Evolutionary conservation across 768 basidiomycete species (phyloP).

Genomic region (Amanita subjunquillea): DNA sequence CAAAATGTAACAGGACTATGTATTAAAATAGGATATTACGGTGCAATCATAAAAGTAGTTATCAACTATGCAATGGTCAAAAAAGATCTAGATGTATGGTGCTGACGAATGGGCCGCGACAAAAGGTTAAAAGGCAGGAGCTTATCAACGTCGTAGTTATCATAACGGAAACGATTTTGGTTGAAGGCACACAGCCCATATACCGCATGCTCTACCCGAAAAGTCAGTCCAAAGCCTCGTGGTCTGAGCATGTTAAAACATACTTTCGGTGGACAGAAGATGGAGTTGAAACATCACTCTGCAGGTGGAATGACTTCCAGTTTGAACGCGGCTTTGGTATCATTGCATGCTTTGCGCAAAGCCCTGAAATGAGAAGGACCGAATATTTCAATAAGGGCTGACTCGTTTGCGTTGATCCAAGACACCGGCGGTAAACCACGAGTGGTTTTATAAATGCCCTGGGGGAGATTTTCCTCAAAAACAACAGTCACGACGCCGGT

Average conservation of each 20-base stretch:
- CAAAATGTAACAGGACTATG: background rate
- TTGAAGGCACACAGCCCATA: background rate
- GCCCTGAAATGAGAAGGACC: slow-evolving; percentile 64
- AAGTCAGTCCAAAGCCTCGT: slow-evolving; percentile 2
- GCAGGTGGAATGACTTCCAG: slow-evolving; percentile 47
- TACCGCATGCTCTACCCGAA: background rate
- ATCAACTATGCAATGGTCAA: background rate
- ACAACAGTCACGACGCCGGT: slow-evolving; percentile 64
- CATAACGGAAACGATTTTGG: background rate
- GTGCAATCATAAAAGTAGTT: background rate
- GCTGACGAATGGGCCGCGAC: background rate
- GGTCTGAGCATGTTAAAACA: background rate
- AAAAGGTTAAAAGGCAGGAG: background rate
- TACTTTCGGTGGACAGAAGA: background rate
- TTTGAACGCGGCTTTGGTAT: slow-evolving; percentile 63
- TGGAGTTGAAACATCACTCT: background rate
- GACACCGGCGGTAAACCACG: slow-evolving; percentile 70
- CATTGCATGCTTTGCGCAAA: slow-evolving; percentile 62
- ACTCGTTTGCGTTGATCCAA: slow-evolving; percentile 67
- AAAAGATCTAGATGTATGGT: background rate
- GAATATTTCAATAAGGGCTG: slow-evolving; percentile 60
- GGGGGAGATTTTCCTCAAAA: slow-evolving; percentile 64
- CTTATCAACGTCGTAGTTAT: background rate
- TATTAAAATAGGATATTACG: background rate
- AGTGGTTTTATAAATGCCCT: slow-evolving; percentile 63